Evolutionary conservation across 371 early-diverging fungal genomes (phyloP), one percentile per base, ranked within the genome.

Genomic region (Batkoa obscura): DNA sequence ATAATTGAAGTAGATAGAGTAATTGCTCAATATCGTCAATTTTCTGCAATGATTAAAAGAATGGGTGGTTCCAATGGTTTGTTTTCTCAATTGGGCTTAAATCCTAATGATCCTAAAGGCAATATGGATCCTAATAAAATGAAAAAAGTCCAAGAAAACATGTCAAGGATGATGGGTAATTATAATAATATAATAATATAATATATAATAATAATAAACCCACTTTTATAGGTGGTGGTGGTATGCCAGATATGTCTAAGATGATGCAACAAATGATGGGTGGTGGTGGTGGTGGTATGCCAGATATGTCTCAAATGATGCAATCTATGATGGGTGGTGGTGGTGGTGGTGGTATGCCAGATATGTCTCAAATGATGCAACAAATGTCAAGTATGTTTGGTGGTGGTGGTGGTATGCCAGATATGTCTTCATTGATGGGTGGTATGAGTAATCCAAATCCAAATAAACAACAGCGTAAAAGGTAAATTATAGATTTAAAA

Each of bases 41-140:
- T 97, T 67, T 81, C 86, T 1, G 81, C 78, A 53, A 86, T 98
- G 78, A 86, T 98, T 60, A 97, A 98, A 77, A 83, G 82, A 56
- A 85, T 99, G 83, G 91, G 97, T 54, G 97, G 92, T n/a, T 82
- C 75, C 60, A 84, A 88, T 58, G 90, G 88, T 15, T 64, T 91
- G 51, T 63, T 94, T 60, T 79, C 76, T 58, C 37, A 54, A 2
- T 35, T 54, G 0, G 61, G 72, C 17, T 66, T 61, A 39, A 66
- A 66, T 57, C 68, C 72, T 38, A 67, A 73, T 17, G 72, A 68
- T 62, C 68, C 79, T 60, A 73, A 69, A 47, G 71, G 68, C 17
- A 66, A 63, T 35, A 74, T 73, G 57, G 72, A 78, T 60, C 76
- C 76, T 58, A 75, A 85, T 74, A 61, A 65, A 34, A 76, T 76